A percentile compares a stretch with the other conserved stretches of the same genome.
phyloP scores from a whole-genome alignment of 331 rosid genomes.

The Dryas integrifolia region DNA sequence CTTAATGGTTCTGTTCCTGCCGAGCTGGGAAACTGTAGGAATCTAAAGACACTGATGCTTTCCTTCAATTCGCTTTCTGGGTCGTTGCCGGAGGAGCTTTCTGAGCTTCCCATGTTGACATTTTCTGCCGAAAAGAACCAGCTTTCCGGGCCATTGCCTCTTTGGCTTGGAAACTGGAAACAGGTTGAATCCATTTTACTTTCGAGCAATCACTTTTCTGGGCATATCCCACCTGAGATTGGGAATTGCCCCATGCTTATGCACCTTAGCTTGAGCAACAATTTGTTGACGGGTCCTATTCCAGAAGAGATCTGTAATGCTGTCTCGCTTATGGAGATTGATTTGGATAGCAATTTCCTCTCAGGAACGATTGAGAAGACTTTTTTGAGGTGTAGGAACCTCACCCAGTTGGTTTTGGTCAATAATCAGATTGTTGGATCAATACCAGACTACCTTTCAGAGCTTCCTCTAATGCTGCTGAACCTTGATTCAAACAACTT shows the following conservation, averaged over 20 bases:
- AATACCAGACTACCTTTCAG: slow-evolving; percentile 68
- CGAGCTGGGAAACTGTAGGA: slow-evolving; percentile 73
- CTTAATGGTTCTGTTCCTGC: slow-evolving; percentile 79
- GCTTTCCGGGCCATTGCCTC: slow-evolving; percentile 75
- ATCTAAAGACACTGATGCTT: slow-evolving; percentile 59
- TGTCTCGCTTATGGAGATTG: slow-evolving; percentile 64
- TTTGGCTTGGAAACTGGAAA: slow-evolving; percentile 84
- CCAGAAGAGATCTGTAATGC: slow-evolving; percentile 82
- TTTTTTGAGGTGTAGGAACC: slow-evolving; percentile 64
- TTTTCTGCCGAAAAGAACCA: slow-evolving; percentile 79
- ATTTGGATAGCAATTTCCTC: slow-evolving; percentile 63
- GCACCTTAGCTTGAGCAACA: slow-evolving; percentile 69
- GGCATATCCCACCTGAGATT: slow-evolving; percentile 78
- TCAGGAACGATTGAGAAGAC: slow-evolving; percentile 58
- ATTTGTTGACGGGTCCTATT: slow-evolving; percentile 60
- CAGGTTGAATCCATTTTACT: slow-evolving; percentile 53
- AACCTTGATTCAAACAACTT: slow-evolving; percentile 84
- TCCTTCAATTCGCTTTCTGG: slow-evolving; percentile 84
- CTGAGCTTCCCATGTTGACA: slow-evolving; percentile 59
- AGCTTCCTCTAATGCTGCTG: slow-evolving; percentile 75
- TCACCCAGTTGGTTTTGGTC: slow-evolving; percentile 61
- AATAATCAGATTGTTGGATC: slow-evolving; percentile 65
- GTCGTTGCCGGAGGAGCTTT: slow-evolving; percentile 78
- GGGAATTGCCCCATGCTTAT: slow-evolving; percentile 73
- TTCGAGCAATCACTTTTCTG: slow-evolving; percentile 64